These are phyloP conservation scores for Phytophthora boehmeriae DNA, from an alignment of 352 stramenopile species.

Conservation along the genomic window DNA sequence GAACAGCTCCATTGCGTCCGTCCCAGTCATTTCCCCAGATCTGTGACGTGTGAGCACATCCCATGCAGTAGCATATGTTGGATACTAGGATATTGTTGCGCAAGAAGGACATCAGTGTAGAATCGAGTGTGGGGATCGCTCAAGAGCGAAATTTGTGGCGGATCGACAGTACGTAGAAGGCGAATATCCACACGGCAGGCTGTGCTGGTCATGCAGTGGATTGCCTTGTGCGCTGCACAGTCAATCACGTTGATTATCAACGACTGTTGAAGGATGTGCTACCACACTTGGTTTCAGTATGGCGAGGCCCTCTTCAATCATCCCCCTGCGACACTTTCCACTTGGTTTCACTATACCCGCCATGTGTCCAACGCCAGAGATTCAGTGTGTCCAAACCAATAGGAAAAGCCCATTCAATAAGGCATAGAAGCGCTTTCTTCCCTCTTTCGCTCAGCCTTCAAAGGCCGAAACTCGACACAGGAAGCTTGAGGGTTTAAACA, in stretches of 20 bases:
- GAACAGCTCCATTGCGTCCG: conserved; percentile 3
- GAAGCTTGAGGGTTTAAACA: conserved; percentile 1
- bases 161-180: neutral
- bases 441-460: conserved; percentile 22
- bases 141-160: neutral
- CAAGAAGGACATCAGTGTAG: too few relatives aligned
- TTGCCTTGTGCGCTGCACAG: too few relatives aligned
- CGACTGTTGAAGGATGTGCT: neutral
- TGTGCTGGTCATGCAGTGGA: too few relatives aligned
- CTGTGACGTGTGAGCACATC: conserved; percentile 1
- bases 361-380: conserved; percentile 29
- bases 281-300: too few relatives aligned
- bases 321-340: conserved; percentile 14
- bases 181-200: too few relatives aligned
- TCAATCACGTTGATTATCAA: neutral
- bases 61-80: too few relatives aligned
- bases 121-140: neutral
- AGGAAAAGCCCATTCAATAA: neutral
- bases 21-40: conserved; percentile 29
- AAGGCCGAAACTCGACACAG: conserved; percentile 8
- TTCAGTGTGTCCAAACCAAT: conserved; percentile 46
- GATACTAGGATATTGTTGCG: too few relatives aligned
- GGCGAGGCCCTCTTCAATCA: neutral
- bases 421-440: neutral
- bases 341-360: neutral